These are phyloP conservation scores for Leishmania martiniquensis DNA, from an alignment of 208 protist genomes.

Conservation along the genomic window DNA sequence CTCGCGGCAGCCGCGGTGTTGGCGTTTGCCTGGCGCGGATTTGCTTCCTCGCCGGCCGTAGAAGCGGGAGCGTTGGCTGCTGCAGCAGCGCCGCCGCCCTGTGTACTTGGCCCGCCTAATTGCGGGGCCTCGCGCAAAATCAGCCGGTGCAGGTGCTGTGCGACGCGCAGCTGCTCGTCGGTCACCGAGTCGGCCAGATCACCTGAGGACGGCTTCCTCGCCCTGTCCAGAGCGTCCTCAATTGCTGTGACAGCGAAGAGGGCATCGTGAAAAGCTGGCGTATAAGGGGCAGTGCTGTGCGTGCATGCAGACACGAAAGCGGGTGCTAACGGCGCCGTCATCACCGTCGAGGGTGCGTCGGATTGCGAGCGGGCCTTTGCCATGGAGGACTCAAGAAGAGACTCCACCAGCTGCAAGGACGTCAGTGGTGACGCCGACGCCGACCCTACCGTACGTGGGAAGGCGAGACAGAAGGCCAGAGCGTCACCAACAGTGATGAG, in stretches of 20 bases:
- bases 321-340: neutral
- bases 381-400: constrained; percentile 11
- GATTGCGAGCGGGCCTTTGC: neutral
- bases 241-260: constrained; percentile 23
- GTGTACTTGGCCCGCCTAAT: neutral
- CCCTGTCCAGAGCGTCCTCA: constrained; percentile 16
- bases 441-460: constrained; percentile 20
- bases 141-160: neutral
- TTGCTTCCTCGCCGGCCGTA: neutral
- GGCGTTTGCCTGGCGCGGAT: neutral
- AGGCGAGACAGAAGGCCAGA: constrained; percentile 43
- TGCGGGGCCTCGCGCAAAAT: neutral
- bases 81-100: neutral
- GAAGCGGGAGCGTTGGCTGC: neutral
- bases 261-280: constrained; percentile 24
- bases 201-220: neutral
- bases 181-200: neutral
- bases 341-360: neutral
- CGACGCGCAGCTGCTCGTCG: neutral
- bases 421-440: neutral
- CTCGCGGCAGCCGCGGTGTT: neutral
- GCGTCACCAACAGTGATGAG: constrained; percentile 59
- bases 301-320: constrained; percentile 18
- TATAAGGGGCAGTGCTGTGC: constrained; percentile 30
- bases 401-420: constrained; percentile 18